Conservation (phyloP, 1,284 basidiomycete genomes). For the Violaceomyces palustris region DNA sequence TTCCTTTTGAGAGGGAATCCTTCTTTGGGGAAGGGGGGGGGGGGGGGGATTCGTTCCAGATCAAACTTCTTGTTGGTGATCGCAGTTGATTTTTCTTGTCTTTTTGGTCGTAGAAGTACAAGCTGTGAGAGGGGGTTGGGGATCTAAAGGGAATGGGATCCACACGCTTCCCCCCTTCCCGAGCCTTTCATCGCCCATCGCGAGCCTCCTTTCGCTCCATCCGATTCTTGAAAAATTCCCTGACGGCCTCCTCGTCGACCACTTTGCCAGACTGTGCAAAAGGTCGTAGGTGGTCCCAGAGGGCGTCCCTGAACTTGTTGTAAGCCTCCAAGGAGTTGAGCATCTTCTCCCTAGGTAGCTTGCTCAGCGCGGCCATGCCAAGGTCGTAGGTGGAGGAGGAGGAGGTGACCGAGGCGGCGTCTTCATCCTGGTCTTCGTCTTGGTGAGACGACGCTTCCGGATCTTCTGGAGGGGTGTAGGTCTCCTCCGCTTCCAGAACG, state of each 20-base stretch:
- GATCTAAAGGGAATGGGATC: no score
- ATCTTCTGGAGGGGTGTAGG: slow-evolving; percentile 49
- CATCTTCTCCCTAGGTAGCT: slow-evolving; percentile 53
- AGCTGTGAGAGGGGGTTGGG: no score
- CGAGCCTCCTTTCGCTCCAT: no score
- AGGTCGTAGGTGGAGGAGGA: slow-evolving; percentile 52
- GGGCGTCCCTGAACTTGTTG: slow-evolving; percentile 47
- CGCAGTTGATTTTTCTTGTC: no score
- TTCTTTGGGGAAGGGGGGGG: no score
- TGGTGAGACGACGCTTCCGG: slow-evolving; percentile 18
- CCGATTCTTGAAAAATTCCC: slow-evolving; percentile 51
- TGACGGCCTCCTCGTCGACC: slow-evolving; percentile 51
- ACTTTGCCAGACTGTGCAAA: slow-evolving; percentile 50
- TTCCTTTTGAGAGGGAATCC: no score
- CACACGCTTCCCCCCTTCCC: no score
- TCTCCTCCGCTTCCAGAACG: slow-evolving; percentile 52
- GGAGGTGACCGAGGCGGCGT: slow-evolving; percentile 27
- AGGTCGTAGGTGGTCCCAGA: slow-evolving; percentile 53
- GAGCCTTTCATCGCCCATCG: no score
- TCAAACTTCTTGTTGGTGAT: no score
- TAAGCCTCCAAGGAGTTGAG: slow-evolving; percentile 53
- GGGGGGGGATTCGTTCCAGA: no score
- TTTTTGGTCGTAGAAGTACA: no score
- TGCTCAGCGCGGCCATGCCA: slow-evolving; percentile 51
- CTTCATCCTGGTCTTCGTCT: slow-evolving; percentile 23